Conservation (phyloP, 2,329 filamentous ascomycete species). For the Exophiala xenobiotica region DNA sequence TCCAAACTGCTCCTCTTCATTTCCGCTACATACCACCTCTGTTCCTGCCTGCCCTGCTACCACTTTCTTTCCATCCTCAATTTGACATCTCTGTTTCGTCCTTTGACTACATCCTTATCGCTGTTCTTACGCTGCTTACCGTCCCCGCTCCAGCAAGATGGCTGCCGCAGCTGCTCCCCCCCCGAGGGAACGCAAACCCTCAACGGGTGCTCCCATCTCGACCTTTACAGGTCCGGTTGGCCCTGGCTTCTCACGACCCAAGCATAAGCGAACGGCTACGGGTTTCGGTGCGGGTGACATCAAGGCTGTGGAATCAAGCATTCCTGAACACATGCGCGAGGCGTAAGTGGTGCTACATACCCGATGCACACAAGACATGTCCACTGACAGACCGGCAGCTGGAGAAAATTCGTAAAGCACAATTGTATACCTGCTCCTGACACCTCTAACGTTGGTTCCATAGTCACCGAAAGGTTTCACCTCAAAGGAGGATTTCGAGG, state of each 20-base stretch:
- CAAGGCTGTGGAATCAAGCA: constrained; percentile 86
- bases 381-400: constrained; percentile 42
- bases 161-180: constrained; percentile 20
- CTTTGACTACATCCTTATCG: constrained; percentile 20
- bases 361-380: constrained; percentile 67
- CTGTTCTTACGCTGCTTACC: not conserved
- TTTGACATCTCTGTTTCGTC: constrained; percentile 19
- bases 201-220: constrained; percentile 76
- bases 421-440: not conserved
- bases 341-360: constrained; percentile 69
- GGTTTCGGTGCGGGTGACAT: constrained; percentile 89
- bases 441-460: constrained; percentile 13
- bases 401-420: constrained; percentile 50
- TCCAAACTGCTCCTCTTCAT: constrained; percentile 1
- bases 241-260: constrained; percentile 84
- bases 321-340: constrained; percentile 83
- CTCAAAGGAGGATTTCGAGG: constrained; percentile 75
- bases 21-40: constrained; percentile 4
- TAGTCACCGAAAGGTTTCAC: constrained; percentile 68
- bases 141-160: constrained; percentile 12
- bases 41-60: constrained; percentile 1
- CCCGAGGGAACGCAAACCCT: constrained; percentile 74
- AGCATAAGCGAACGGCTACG: constrained; percentile 96
- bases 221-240: constrained; percentile 83
- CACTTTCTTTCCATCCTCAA: constrained; percentile 26